phyloP scores from a whole-genome alignment of 192 early-diverging fungal genomes.

The Linnemannia zychae region DNA sequence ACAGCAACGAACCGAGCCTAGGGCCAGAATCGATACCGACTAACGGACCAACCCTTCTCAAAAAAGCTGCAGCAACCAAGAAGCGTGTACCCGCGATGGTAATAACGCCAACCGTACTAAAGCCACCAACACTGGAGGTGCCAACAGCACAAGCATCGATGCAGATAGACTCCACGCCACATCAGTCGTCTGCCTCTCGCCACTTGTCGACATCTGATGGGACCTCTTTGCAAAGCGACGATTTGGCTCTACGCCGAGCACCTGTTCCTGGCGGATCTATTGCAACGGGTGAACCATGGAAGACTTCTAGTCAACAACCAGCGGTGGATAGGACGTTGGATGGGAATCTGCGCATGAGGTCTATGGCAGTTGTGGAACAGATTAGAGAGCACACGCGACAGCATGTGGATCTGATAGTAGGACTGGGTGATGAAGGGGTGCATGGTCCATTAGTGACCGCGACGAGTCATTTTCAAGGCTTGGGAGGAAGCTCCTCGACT shows the following conservation, averaged over 20 bases:
- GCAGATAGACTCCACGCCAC: background rate
- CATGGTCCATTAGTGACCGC: background rate
- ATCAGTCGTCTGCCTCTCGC: background rate
- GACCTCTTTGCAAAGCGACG: background rate
- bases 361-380: background rate
- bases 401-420: background rate
- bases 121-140: background rate
- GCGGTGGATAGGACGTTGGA: background rate
- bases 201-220: background rate
- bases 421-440: no score
- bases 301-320: background rate
- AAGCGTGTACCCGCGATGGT: background rate
- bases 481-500: background rate
- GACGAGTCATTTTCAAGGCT: background rate
- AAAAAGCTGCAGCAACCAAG: background rate
- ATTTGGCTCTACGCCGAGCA: background rate
- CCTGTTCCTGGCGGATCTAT: background rate
- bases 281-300: background rate
- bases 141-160: background rate
- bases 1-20: background rate
- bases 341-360: conserved; percentile 1
- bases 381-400: background rate
- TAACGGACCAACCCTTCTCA: background rate
- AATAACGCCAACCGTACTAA: background rate
- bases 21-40: background rate